phyloP scores from a whole-genome alignment of 495 filamentous ascomycete species.

The Penicillium dipodomyicola region DNA sequence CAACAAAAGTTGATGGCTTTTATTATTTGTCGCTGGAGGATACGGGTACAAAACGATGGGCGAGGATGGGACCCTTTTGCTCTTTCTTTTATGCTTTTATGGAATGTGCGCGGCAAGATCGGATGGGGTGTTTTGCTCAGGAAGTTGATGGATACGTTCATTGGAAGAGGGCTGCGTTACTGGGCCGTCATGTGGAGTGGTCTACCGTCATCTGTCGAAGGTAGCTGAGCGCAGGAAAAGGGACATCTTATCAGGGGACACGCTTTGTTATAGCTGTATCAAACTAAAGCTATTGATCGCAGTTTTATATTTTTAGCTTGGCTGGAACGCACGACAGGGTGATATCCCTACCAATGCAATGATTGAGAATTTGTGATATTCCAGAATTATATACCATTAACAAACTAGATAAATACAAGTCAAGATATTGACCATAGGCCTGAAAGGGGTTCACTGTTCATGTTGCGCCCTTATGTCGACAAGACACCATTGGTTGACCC shows the following conservation, averaged over 20 bases:
- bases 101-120: no score
- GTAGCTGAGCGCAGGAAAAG: no score
- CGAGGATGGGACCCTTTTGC: background rate
- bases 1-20: background rate
- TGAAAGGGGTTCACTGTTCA: background rate
- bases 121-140: background rate
- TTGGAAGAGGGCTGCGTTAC: background rate
- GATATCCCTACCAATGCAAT: no score
- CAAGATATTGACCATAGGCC: background rate
- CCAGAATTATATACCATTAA: slow-evolving; percentile 5
- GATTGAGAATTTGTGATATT: no score
- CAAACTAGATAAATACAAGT: background rate
- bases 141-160: background rate
- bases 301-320: background rate
- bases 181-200: background rate
- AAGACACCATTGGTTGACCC: background rate
- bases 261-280: background rate
- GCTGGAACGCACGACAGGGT: no score
- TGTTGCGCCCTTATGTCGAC: background rate
- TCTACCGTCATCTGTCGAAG: background rate
- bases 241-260: no score
- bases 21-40: background rate
- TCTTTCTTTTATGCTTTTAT: background rate
- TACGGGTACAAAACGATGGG: background rate
- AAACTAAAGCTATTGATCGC: background rate